phyloP scores from a whole-genome alignment of 1,284 basidiomycete species.

The Laetiporus sulphureus region DNA sequence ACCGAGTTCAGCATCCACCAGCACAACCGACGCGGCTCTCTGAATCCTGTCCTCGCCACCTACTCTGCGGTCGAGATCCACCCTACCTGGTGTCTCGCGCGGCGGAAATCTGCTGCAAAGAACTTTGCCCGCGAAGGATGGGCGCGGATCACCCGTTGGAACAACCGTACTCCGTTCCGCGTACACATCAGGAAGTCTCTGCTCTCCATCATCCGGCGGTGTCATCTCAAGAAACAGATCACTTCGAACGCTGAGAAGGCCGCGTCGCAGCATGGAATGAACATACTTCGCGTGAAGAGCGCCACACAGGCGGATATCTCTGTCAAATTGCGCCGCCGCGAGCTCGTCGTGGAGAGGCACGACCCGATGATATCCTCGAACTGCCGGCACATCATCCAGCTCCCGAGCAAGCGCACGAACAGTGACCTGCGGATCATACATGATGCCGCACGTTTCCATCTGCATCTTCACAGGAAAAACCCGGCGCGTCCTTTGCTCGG shows the following conservation, averaged over 20 bases:
- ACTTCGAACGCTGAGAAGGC: constrained; percentile 13
- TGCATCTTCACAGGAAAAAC: constrained; percentile 39
- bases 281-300: constrained; percentile 30
- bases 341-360: constrained; percentile 33
- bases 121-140: constrained; percentile 36
- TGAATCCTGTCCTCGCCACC: constrained; percentile 45
- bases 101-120: constrained; percentile 30
- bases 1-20: constrained; percentile 52
- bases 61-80: constrained; percentile 45
- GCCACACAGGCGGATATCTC: constrained; percentile 34
- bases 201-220: constrained; percentile 31
- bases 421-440: constrained; percentile 30
- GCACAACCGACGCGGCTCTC: constrained; percentile 50
- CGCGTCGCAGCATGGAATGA: constrained; percentile 22
- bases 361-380: constrained; percentile 27
- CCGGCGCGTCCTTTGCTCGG: constrained; percentile 30
- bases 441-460: constrained; percentile 38
- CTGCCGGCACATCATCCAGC: constrained; percentile 26
- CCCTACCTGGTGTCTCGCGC: constrained; percentile 50
- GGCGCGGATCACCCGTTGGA: constrained; percentile 52
- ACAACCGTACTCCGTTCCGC: constrained; percentile 43
- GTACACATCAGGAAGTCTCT: constrained; percentile 34
- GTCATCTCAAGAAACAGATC: constrained; percentile 26
- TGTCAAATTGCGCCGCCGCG: constrained; percentile 28
- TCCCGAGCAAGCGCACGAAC: constrained; percentile 25